Percentiles rank a stretch among this genome's conserved stretches.
These are phyloP conservation scores for Corynascus novoguineensis DNA, from an alignment of 495 filamentous ascomycete genomes.

Conservation along the genomic window DNA sequence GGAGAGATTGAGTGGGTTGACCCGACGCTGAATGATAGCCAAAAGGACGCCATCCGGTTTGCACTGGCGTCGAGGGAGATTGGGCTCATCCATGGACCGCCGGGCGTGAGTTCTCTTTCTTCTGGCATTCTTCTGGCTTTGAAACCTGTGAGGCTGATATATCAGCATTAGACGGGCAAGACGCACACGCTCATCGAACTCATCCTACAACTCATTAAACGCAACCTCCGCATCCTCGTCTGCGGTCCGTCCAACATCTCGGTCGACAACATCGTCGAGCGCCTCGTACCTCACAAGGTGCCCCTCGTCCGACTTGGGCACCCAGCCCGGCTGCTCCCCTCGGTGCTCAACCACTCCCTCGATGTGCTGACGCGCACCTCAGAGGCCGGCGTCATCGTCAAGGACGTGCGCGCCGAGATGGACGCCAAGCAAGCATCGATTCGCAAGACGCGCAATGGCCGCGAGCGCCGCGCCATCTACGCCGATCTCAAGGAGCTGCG, in stretches of 20 bases:
- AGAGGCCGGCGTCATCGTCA: slow-evolving; percentile 83
- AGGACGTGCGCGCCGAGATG: slow-evolving; percentile 87
- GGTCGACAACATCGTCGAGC: slow-evolving; percentile 98
- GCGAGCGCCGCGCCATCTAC: slow-evolving; percentile 78
- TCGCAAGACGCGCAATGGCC: slow-evolving; percentile 74
- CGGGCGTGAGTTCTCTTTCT: slow-evolving; percentile 51
- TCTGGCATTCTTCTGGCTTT: neutral
- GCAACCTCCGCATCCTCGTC: slow-evolving; percentile 70
- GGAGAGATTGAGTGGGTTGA: slow-evolving; percentile 66
- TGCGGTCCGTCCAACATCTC: slow-evolving; percentile 96
- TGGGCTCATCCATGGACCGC: slow-evolving; percentile 90
- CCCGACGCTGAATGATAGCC: slow-evolving; percentile 74
- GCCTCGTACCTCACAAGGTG: slow-evolving; percentile 73
- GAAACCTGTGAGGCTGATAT: neutral
- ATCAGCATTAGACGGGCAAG: slow-evolving; percentile 74
- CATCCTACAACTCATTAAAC: slow-evolving; percentile 75
- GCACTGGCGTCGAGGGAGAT: slow-evolving; percentile 78
- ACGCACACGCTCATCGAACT: slow-evolving; percentile 96
- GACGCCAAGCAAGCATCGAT: slow-evolving; percentile 86
- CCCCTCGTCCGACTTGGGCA: slow-evolving; percentile 89
- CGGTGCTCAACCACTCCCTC: slow-evolving; percentile 80
- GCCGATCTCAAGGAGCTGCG: slow-evolving; percentile 75
- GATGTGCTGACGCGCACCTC: slow-evolving; percentile 90
- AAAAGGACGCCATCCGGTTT: slow-evolving; percentile 87
- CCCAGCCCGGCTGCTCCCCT: slow-evolving; percentile 84